Evolutionary conservation across 495 filamentous ascomycete species (phyloP), one percentile per base, ranked within the genome.

Genomic region (Platismatia glauca): DNA sequence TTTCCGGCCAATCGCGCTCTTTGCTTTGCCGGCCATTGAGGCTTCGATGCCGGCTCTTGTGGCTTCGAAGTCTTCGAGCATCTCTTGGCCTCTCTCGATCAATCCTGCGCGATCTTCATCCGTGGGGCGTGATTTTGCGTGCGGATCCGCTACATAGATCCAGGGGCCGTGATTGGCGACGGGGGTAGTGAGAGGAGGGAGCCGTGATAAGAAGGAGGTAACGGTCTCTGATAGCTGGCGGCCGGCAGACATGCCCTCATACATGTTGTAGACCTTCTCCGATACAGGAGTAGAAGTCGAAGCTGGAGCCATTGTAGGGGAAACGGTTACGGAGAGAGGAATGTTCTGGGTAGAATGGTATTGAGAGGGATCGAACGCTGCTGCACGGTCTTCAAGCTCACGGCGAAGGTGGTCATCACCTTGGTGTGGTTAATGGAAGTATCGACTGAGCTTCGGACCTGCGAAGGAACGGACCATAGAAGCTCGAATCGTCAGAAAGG

Each of bases 401-500:
- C 68, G 60, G 56, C 75, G 72, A 63, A 77, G 74, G 27, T 79
- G 69, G n/a, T 80, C 79, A 58, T 80, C 78, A 64, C 83, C 85
- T 88, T 63, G 34, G 4, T 7, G 57, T 50, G 56, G 71, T 60
- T 73, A 63, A 55, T 46, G 53, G 20, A 65, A 64, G 58, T 50
- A 44, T 37, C 55, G 55, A 59, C 27, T 11, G 24, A 44, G 16
- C 12, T 11, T n/a, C 33, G 35, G 11, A 27, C 20, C 12, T 1
- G 27, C 31, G 59, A 27, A 59, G 41, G 64, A 43, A 52, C 62
- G 60, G 74, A 83, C 87, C 87, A 64, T 90, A 89, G 73, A 89
- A 89, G 64, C 87, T 86, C 7, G 86, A 89, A 39, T 89, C 84
- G 46, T 85, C 85, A n/a, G 83, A 86, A 60, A 86, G 65, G 11